Percentiles rank a stretch among this genome's conserved stretches.
Conservation (phyloP, 371 early-diverging fungal genomes). For the Blakeslea trispora region DNA sequence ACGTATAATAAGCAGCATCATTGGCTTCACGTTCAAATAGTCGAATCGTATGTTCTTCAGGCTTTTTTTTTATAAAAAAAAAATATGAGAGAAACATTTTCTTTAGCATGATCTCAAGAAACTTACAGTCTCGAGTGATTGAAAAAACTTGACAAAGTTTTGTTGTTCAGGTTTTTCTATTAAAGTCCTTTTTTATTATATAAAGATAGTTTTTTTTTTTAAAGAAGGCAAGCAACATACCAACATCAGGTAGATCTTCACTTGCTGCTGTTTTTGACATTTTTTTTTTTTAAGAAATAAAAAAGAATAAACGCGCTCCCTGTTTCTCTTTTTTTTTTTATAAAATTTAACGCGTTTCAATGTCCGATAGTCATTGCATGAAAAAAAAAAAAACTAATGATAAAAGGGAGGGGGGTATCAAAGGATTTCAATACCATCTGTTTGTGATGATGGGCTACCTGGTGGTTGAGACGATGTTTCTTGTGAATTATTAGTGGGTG, state of each 20-base stretch:
- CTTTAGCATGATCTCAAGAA: no score
- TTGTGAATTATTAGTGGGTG: not conserved
- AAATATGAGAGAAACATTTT: not conserved
- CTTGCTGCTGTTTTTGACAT: slow-evolving; percentile 8
- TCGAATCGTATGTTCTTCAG: slow-evolving; percentile 59
- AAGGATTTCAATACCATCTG: not conserved
- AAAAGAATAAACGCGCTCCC: not conserved
- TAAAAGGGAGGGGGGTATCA: not conserved
- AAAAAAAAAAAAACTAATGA: no score
- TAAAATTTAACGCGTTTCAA: no score
- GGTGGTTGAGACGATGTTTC: not conserved
- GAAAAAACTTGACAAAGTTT: slow-evolving; percentile 39
- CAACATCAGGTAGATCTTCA: slow-evolving; percentile 33
- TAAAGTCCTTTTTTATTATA: not conserved
- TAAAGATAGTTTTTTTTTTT: no score
- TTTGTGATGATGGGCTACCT: not conserved
- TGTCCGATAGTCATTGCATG: no score
- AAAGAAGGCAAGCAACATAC: slow-evolving; percentile 6
- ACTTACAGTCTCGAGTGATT: slow-evolving; percentile 25
- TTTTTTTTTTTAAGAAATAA: no score
- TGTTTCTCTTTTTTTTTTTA: no score
- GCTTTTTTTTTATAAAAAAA: slow-evolving; percentile 20
- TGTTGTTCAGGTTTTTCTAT: slow-evolving; percentile 43
- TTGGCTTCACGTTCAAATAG: slow-evolving; percentile 70
- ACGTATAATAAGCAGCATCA: slow-evolving; percentile 63